A percentile compares a stretch with the other conserved stretches of the same genome.
Evolutionary conservation across 2,329 filamentous ascomycete genomes (phyloP).

Genomic region (Scedosporium minutisporum): DNA sequence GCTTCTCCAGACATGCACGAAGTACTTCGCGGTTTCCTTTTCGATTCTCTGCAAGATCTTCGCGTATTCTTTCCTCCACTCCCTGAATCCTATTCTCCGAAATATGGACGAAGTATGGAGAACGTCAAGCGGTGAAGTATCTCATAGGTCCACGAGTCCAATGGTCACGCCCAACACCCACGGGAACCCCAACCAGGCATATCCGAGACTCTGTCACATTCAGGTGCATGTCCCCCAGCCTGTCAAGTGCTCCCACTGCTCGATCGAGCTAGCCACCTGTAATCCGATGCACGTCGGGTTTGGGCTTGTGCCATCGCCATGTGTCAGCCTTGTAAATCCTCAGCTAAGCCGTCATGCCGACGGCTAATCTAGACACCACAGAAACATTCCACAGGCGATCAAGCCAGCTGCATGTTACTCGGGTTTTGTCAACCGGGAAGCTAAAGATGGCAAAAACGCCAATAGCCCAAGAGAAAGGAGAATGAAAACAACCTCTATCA

Average conservation of each 20-base stretch:
- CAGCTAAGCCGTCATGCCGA: not conserved
- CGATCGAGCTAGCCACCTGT: not conserved
- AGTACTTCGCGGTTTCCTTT: too few species aligned
- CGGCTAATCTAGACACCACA: not conserved
- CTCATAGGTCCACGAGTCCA: not conserved
- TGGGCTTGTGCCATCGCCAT: constrained; percentile 5
- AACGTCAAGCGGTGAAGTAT: too few species aligned
- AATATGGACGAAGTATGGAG: too few species aligned
- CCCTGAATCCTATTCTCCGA: too few species aligned
- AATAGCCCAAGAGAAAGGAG: not conserved
- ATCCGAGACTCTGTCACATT: not conserved
- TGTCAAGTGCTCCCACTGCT: not conserved
- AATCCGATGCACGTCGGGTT: constrained; percentile 1
- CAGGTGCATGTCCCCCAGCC: not conserved
- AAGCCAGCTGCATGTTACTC: not conserved
- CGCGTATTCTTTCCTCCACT: not conserved
- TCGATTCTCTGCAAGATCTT: not conserved
- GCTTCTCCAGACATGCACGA: too few species aligned
- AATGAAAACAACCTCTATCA: too few species aligned
- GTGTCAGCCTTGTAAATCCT: constrained; percentile 3
- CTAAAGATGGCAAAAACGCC: not conserved
- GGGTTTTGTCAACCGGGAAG: not conserved
- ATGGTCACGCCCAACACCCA: not conserved
- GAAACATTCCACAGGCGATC: not conserved
- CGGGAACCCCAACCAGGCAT: not conserved